Evolutionary conservation across 352 stramenopile genomes (phyloP), one percentile per base, ranked within the genome.

Genomic region (Phytophthora foliorum): DNA sequence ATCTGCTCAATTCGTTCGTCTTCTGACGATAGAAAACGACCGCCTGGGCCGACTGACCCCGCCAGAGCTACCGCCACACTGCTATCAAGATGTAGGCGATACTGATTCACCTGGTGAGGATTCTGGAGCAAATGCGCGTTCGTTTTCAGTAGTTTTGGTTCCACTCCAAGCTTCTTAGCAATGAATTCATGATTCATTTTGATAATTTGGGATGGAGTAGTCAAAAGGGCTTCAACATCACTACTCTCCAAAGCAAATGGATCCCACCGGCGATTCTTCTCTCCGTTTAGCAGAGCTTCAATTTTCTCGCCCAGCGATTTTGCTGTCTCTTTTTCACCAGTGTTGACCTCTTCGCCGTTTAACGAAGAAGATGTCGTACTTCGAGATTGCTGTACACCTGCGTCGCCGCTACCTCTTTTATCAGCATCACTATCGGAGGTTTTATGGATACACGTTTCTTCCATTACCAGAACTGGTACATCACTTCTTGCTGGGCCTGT

Each of bases 1-100:
- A 89, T 74, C 49, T 93, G 81, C 58, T 94, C 85, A 11, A 91
- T 86, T 17, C 78, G 77, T 58, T 95, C 86, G 54, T 95, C 86
- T 66, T 94, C 84, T 2, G 63, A 87, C 13, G 88, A 92, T 25
- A 92, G 38, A 21, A 75, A 75, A 4, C 84, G 81, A 54, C 74
- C 50, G 22, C 60, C 65, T 46, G 67, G 38, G 11, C 61, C 46
- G 46, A 34, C 49, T 48, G 62, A 63, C 4, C 71, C 63, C 9
- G 42, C 32, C 53, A 82, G 19, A 50, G 63, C 53, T 11, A 42
- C 54, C 4, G 54, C 68, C 5, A 67, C 32, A 21, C 25, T 71
- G 53, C 54, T 74, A 31, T 77, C 72, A 44, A 73, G 29, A 25
- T 74, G 60, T 29, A 71, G 56, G 13, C 72, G 73, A 54, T 76